These are phyloP conservation scores for Neocatenulostroma microsporum DNA, from an alignment of 2,329 filamentous ascomycete genomes.

Conservation along the genomic window DNA sequence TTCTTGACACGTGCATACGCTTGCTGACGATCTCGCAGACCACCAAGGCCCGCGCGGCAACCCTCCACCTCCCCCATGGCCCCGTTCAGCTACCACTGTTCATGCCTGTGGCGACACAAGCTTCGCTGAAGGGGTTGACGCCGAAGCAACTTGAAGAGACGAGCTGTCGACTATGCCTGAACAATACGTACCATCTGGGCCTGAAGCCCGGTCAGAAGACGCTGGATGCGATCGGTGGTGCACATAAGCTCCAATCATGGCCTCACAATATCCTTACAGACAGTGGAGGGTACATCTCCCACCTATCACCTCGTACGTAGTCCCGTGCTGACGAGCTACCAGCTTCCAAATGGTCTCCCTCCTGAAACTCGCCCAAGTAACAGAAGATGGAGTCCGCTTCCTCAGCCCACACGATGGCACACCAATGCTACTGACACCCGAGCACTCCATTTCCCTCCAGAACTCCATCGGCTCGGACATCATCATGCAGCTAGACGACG, in stretches of 20 bases:
- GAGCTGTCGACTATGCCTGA: slow-evolving; percentile 81
- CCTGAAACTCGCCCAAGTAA: slow-evolving; percentile 84
- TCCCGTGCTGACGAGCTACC: slow-evolving; percentile 8
- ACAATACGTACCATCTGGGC: slow-evolving; percentile 98
- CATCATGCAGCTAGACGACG: slow-evolving; percentile 99
- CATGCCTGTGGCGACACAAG: slow-evolving; percentile 98
- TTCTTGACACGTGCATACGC: neutral
- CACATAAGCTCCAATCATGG: slow-evolving; percentile 93
- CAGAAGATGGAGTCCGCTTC: slow-evolving; percentile 91
- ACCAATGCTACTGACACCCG: slow-evolving; percentile 93
- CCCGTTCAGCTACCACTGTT: slow-evolving; percentile 85
- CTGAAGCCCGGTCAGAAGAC: slow-evolving; percentile 89
- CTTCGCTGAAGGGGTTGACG: slow-evolving; percentile 87
- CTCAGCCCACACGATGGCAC: slow-evolving; percentile 91
- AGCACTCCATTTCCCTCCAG: slow-evolving; percentile 92
- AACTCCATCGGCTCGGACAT: slow-evolving; percentile 98
- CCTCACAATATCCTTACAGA: slow-evolving; percentile 79
- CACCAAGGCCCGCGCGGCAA: slow-evolving; percentile 85
- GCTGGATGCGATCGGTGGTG: slow-evolving; percentile 78
- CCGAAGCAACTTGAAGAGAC: slow-evolving; percentile 86
- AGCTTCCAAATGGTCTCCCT: slow-evolving; percentile 99
- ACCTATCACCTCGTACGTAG: too few relatives aligned
- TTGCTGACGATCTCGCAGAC: slow-evolving; percentile 50
- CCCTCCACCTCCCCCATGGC: slow-evolving; percentile 83
- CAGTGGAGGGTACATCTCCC: slow-evolving; percentile 36